A percentile compares a stretch with the other conserved stretches of the same genome.
phyloP scores from a whole-genome alignment of 164 flowering plant species.

The Saururus chinensis region DNA sequence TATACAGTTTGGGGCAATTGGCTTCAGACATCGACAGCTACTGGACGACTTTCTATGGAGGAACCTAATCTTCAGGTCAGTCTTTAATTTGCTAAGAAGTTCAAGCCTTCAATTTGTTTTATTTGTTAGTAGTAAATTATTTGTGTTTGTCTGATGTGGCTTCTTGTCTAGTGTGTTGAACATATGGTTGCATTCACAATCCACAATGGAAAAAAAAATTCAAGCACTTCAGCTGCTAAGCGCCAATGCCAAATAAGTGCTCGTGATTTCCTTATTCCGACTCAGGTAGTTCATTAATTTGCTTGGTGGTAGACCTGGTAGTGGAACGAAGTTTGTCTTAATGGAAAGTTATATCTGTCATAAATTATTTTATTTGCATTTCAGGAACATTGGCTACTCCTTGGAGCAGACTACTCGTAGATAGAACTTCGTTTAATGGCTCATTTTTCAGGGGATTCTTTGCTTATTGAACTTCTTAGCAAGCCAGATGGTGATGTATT shows the following conservation, averaged over 20 bases:
- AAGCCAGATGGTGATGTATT: conserved; percentile 77
- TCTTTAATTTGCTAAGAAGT: neutral
- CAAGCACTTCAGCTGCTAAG: conserved; percentile 19
- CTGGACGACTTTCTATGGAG: conserved; percentile 96
- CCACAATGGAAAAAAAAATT: conserved; percentile 18
- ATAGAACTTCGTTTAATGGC: conserved; percentile 97
- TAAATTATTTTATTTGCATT: conserved; percentile 7
- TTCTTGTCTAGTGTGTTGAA: conserved; percentile 66
- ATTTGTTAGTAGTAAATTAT: neutral
- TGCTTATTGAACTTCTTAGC: conserved; percentile 62
- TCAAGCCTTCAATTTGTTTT: neutral
- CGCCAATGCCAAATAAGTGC: conserved; percentile 49
- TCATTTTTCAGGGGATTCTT: conserved; percentile 79
- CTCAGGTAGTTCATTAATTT: conserved; percentile 47
- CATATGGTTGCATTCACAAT: conserved; percentile 64
- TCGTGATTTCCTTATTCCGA: conserved; percentile 74
- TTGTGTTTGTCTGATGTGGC: neutral
- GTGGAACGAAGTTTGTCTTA: neutral
- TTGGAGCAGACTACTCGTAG: conserved; percentile 95
- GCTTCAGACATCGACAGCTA: conserved; percentile 97
- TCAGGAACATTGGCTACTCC: conserved; percentile 82
- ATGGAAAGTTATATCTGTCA: too few relatives aligned
- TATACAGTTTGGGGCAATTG: conserved; percentile 86
- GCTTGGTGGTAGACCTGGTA: neutral
- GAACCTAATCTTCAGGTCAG: conserved; percentile 98